Evolutionary conservation across 257 asterid species (phyloP).

Genomic region (Solanum virginianum): DNA sequence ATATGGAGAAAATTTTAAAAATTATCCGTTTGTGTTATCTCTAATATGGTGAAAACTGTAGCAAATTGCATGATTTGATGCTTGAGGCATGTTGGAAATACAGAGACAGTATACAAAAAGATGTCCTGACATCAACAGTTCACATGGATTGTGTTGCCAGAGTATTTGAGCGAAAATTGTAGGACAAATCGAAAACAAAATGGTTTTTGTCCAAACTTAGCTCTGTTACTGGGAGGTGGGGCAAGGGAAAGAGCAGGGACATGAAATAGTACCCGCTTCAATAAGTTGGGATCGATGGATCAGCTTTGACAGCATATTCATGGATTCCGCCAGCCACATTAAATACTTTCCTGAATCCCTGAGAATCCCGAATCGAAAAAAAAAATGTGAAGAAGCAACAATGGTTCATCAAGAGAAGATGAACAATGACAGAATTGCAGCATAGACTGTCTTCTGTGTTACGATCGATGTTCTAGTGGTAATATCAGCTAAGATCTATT

Average conservation of each 20-base stretch:
- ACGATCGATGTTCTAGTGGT: background rate
- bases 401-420: background rate
- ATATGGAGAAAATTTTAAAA: background rate
- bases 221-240: background rate
- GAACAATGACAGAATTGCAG: background rate
- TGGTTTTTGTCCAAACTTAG: background rate
- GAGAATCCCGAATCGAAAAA: constrained; percentile 3
- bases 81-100: background rate
- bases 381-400: background rate
- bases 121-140: background rate
- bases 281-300: constrained; percentile 78
- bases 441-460: background rate
- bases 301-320: constrained; percentile 64
- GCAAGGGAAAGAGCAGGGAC: background rate
- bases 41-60: background rate
- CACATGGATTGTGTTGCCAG: background rate
- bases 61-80: background rate
- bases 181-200: background rate
- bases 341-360: constrained; percentile 82
- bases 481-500: background rate
- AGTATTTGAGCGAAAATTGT: background rate
- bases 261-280: constrained; percentile 12
- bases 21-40: background rate
- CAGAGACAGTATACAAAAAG: background rate
- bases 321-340: constrained; percentile 92